These are phyloP conservation scores for Lichtheimia corymbifera DNA, from an alignment of 371 early-diverging fungal species.

Conservation along the genomic window DNA sequence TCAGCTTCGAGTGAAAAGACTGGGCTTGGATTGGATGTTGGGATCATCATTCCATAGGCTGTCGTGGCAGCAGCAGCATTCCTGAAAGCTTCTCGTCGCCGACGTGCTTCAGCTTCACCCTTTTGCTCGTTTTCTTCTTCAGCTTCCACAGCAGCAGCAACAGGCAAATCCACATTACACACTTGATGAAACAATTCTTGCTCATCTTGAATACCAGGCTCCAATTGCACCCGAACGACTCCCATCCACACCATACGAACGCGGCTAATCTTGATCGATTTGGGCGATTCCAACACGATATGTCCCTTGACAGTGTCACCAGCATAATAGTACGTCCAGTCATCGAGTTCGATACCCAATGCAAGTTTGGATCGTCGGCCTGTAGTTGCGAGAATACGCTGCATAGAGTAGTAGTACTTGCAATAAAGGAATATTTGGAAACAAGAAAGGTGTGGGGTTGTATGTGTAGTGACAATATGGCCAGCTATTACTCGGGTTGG, in stretches of 20 bases:
- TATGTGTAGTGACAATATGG: background rate
- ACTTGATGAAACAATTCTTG: slow-evolving; percentile 14
- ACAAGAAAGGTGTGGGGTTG: background rate
- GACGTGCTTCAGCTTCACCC: background rate
- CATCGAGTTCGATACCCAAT: slow-evolving; percentile 13
- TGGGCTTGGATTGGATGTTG: background rate
- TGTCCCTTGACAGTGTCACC: slow-evolving; percentile 14
- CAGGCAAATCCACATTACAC: slow-evolving; percentile 6
- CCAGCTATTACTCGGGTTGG: too few species aligned
- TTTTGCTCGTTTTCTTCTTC: background rate
- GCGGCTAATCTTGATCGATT: slow-evolving; percentile 11
- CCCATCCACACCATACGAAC: slow-evolving; percentile 16
- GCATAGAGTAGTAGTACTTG: background rate
- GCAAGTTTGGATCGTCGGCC: slow-evolving; percentile 6
- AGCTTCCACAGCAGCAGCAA: background rate
- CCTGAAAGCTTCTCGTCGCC: background rate
- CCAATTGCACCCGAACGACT: slow-evolving; percentile 13
- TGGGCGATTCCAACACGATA: slow-evolving; percentile 12
- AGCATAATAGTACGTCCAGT: slow-evolving; percentile 21
- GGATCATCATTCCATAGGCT: background rate
- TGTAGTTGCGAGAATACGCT: slow-evolving; percentile 13
- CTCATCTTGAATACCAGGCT: slow-evolving; percentile 13
- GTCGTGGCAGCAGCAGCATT: background rate
- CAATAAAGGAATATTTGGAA: background rate
- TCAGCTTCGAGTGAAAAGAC: slow-evolving; percentile 14